Conservation (phyloP, 2,329 filamentous ascomycete genomes). For the Fusarium torreyae region DNA sequence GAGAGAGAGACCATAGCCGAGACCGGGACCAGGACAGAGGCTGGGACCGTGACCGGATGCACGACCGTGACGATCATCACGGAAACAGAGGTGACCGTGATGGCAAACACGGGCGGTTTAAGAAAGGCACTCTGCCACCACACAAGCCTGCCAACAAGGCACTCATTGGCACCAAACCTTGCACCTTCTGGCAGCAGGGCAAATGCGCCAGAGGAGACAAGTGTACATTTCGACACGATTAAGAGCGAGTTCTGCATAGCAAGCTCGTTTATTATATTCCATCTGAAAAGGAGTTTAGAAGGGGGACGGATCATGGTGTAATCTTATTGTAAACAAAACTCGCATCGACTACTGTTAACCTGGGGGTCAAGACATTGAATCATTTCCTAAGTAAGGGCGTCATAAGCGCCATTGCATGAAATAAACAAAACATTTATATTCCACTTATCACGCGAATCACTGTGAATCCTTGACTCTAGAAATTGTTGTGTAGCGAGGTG, state of each 20-base stretch:
- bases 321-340: constrained; percentile 47
- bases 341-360: constrained; percentile 18
- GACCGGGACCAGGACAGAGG: constrained; percentile 53
- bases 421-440: constrained; percentile 29
- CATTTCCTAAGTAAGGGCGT: constrained; percentile 19
- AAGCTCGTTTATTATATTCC: constrained; percentile 22
- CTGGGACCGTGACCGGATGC: constrained; percentile 48
- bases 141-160: constrained; percentile 67
- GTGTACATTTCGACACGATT: constrained; percentile 81
- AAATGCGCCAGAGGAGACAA: constrained; percentile 81
- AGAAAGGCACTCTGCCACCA: constrained; percentile 58
- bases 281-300: constrained; percentile 26
- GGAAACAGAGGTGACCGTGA: constrained; percentile 52
- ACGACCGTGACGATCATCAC: constrained; percentile 54
- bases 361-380: constrained; percentile 3
- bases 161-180: constrained; percentile 76
- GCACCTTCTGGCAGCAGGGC: constrained; percentile 78
- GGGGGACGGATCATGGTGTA: constrained; percentile 38
- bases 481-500: neutral
- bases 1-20: constrained; percentile 34
- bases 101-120: constrained; percentile 59
- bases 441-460: neutral
- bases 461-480: neutral
- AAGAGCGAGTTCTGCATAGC: constrained; percentile 19
- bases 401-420: constrained; percentile 13